phyloP scores from a whole-genome alignment of 2,329 filamentous ascomycete genomes.

The Penicillium sp. region DNA sequence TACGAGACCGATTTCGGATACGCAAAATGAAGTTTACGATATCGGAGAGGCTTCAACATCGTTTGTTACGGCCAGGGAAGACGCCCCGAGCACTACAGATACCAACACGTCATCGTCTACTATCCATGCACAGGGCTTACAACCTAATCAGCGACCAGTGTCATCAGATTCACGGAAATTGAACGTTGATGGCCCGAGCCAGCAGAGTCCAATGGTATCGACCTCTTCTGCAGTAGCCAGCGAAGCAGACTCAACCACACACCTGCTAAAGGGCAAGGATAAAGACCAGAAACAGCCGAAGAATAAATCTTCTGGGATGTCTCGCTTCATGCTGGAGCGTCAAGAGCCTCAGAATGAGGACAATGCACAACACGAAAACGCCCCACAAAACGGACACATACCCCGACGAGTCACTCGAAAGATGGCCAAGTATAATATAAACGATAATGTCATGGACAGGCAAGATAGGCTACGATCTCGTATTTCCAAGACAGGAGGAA shows the following conservation, averaged over 20 bases:
- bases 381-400: conserved; percentile 8
- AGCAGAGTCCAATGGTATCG: conserved; percentile 22
- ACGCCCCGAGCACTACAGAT: conserved; percentile 18
- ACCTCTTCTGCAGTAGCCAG: conserved; percentile 30
- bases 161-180: conserved; percentile 19
- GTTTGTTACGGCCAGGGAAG: conserved; percentile 39
- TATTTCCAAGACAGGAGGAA: conserved; percentile 41
- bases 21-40: conserved; percentile 13
- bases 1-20: conserved; percentile 7
- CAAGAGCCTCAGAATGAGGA: conserved; percentile 41
- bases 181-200: conserved; percentile 22
- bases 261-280: conserved; percentile 33
- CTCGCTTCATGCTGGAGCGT: conserved; percentile 31
- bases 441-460: conserved; percentile 47
- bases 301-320: conserved; percentile 19
- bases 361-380: conserved; percentile 19
- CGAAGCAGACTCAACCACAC: conserved; percentile 39
- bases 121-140: conserved; percentile 6
- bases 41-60: conserved; percentile 28
- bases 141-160: conserved; percentile 8
- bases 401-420: conserved; percentile 33
- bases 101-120: conserved; percentile 21
- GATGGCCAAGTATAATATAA: conserved; percentile 50
- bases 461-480: conserved; percentile 45
- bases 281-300: conserved; percentile 27